Conservation (phyloP, 345 rosid genomes). For the Anastatica hierochuntica region DNA sequence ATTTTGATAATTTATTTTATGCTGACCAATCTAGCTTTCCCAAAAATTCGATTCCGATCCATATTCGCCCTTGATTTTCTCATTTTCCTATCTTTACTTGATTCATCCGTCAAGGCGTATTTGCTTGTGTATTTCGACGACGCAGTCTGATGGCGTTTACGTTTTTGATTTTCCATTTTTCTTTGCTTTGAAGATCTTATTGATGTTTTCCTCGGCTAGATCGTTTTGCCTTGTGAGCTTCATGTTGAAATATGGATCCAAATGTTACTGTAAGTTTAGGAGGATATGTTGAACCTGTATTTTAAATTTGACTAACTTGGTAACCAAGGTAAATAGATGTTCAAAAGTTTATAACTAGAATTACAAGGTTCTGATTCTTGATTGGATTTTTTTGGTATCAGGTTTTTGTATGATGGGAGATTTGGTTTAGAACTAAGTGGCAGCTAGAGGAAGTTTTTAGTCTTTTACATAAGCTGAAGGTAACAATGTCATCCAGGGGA, state of each 20-base stretch:
- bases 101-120: too few relatives aligned
- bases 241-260: constrained; percentile 11
- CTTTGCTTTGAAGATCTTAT: constrained; percentile 24
- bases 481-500: constrained; percentile 44
- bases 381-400: constrained; percentile 3
- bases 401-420: constrained; percentile 7
- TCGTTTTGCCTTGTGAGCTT: background rate
- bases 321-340: constrained; percentile 14
- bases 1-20: too few relatives aligned
- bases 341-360: too few relatives aligned
- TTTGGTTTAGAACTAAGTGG: constrained; percentile 21
- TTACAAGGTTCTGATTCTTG: background rate
- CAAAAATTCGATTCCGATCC: too few relatives aligned
- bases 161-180: background rate
- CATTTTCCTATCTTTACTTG: background rate
- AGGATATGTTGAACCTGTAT: too few relatives aligned
- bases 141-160: too few relatives aligned
- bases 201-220: background rate
- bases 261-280: background rate
- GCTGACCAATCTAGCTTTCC: too few relatives aligned
- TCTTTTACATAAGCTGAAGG: background rate
- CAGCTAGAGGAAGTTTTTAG: background rate
- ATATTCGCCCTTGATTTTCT: background rate
- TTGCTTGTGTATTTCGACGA: background rate
- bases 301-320: constrained; percentile 19